phyloP scores from a whole-genome alignment of 345 rosid genomes.

The Corymbia maculata region DNA sequence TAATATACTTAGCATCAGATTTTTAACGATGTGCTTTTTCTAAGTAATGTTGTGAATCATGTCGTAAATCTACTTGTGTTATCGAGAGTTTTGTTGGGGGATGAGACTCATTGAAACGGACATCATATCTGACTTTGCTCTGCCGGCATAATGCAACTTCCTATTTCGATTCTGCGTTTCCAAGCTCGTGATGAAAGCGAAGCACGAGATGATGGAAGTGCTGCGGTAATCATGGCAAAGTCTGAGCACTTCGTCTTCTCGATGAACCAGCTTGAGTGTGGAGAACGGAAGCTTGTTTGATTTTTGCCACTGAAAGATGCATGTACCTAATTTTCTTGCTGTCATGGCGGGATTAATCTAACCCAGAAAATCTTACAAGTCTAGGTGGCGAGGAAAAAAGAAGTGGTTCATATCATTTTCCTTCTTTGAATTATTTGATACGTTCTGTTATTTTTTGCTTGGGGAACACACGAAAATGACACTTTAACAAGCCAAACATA shows the following conservation, averaged over 20 bases:
- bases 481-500: not conserved
- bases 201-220: not conserved
- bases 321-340: not conserved
- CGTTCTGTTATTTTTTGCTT: not conserved
- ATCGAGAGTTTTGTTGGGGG: not conserved
- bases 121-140: not conserved
- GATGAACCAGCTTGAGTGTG: not conserved
- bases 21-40: not conserved
- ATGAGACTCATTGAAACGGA: not conserved
- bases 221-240: not conserved
- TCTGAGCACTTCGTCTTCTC: not conserved
- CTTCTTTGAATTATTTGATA: not conserved
- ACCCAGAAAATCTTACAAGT: not conserved
- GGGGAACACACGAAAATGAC: not conserved
- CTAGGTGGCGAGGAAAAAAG: not conserved
- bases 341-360: not conserved
- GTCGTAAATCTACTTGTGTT: not conserved
- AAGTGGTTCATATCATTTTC: not conserved
- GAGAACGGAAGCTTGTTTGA: not conserved
- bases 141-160: not conserved
- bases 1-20: not conserved
- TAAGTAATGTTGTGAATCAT: not conserved
- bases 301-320: not conserved
- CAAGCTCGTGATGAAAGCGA: not conserved
- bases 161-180: not conserved